Base-by-base conservation (phyloP, 805 yeast genomes). In the Suhomyces faveliae region DNA sequence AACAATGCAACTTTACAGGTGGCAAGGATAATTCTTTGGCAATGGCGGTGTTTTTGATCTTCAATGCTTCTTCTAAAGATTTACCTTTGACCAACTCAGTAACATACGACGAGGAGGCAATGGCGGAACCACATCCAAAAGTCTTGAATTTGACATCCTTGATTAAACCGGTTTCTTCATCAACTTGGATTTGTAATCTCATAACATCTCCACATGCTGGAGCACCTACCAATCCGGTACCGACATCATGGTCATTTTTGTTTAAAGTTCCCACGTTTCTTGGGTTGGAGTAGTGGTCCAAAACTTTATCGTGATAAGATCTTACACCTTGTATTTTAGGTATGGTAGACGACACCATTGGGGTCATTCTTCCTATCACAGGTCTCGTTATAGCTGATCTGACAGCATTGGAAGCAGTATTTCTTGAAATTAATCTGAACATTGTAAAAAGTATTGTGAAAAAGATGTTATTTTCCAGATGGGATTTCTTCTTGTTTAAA, bases 151-250 rank as follows among this genome's bases (percentile, higher is more conserved):
- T 92, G 53, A 92, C 99, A 66, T 94, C 96, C 67, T 88, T 83
- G 58, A 94, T 94, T 46, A 88, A 77, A 1, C 99, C 99, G 20
- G 96, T 83, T 48, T 79, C 84, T 60, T 91, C 97, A 55, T 85
- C 85, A 8, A 94, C 99, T 66, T 91, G 83, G 62, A 94, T 94
- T 68, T 94, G 98, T 55, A 94, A 78, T 72, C 96, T 86, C 97
- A 94, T 94, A 40, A 94, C 99, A 74, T 94, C 99, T 47, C 99
- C 99, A 73, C 99, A 94, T 0, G 99, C 99, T 47, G 99, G 98
- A 0, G 99, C 98, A 48, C 99, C 99, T 12, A 94, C 99, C 40
- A 94, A 78, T 0, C 99, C 99, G 1, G 98, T 94, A 39, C 99
- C 99, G 10, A 94, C 97, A 56, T 83, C 80, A 13, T 71, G 61